Conservation (phyloP, 2,329 filamentous ascomycete genomes). For the Microsporum audouinii region DNA sequence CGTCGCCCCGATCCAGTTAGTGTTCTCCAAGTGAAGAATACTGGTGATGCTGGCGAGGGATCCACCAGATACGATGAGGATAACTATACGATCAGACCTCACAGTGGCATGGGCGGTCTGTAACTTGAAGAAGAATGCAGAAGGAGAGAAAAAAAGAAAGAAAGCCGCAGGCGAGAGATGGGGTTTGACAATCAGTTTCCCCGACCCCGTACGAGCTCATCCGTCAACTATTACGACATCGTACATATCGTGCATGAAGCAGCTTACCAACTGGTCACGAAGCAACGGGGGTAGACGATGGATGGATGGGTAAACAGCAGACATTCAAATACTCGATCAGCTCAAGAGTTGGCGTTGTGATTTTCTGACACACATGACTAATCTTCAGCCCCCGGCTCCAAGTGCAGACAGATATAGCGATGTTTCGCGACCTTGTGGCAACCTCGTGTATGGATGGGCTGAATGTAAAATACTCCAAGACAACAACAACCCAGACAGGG, state of each 20-base stretch:
- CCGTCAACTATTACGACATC: slow-evolving; percentile 4
- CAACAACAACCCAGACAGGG: slow-evolving; percentile 3
- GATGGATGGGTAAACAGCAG: background rate
- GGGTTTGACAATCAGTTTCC: background rate
- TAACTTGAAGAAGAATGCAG: background rate
- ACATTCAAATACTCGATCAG: background rate
- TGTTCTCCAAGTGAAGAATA: background rate
- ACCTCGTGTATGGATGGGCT: slow-evolving; percentile 3
- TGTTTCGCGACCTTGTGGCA: slow-evolving; percentile 1
- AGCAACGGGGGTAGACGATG: background rate
- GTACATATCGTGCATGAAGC: background rate
- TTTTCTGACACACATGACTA: background rate
- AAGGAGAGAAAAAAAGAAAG: background rate
- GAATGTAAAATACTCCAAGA: background rate
- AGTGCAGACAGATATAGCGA: background rate
- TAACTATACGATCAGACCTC: slow-evolving; percentile 5
- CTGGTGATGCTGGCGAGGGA: background rate
- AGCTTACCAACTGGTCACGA: background rate
- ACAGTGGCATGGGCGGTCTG: slow-evolving; percentile 1
- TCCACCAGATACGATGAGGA: slow-evolving; percentile 1
- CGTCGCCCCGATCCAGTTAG: slow-evolving; percentile 1
- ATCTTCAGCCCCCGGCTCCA: background rate
- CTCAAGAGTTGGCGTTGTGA: background rate
- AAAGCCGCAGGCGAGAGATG: background rate
- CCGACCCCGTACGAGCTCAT: slow-evolving; percentile 2